Evolutionary conservation across 169 alveolate genomes (phyloP), one percentile per base, ranked within the genome.

Genomic region (Plasmodium falciparum): DNA sequence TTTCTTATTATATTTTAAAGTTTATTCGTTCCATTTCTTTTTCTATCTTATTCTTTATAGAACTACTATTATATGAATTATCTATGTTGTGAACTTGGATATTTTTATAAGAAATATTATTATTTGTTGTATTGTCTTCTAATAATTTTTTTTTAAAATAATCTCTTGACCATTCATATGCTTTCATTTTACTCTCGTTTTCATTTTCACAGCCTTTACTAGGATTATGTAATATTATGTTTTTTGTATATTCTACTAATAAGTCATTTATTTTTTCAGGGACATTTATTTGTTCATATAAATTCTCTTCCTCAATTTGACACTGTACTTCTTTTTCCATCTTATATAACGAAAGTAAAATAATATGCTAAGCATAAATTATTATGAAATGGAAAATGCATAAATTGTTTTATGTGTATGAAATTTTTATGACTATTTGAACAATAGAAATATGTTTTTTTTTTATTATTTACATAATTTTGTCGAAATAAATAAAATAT

Each of bases 131-230:
- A 69, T 59, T 56, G 56, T 83, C 85, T 13, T 83, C 86, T 59
- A 26, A 59, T 56, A 83, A 71, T 50, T 71, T 71, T 56, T 22
- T 56, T 59, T 78, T 70, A 70, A 83, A 83, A 72, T 83, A 83
- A 63, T 83, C 70, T 69, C 52, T 83, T 43, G 91, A 83, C 91
- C 91, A 83, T 71, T 56, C 66, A 49, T 83, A 83, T 69, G 50
- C 56, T 15, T 26, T 70, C 59, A 59, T 67, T 67, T 83, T 83
- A 50, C 67, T 39, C 17, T 56, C 85, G 26, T 69, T 61, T 20
- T 78, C 90, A 70, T 58, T 52, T 56, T 50, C 56, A 29, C 20
- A 39, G 29, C 29, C 69, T 47, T 56, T 52, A 15, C 43, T 39
- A 43, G 91, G 91, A 83, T 71, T 70, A 50, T 54, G 56, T 13